Evolutionary conservation across 2,329 filamentous ascomycete species (phyloP), one percentile per base, ranked within the genome.

Genomic region (Fusarium pininemorale): DNA sequence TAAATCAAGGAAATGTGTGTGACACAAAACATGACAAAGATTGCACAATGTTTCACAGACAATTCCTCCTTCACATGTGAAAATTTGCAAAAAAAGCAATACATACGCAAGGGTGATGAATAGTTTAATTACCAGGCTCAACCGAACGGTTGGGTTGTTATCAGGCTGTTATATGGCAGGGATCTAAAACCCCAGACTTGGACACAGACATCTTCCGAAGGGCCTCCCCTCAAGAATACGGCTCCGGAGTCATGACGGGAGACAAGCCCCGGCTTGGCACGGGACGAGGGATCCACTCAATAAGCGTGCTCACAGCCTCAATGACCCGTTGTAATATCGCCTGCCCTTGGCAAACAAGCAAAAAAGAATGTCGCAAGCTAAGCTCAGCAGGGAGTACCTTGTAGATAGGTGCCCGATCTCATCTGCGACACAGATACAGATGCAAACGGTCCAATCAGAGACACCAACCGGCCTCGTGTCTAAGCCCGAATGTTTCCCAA

Each of bases 331-430:
- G 56, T 35, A 69, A 67, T 70, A 66, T 66, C 63, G 59, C 53
- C 65, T 66, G 32, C 7, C 11, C 20, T 41, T 63, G 47, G 60
- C 53, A 51, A 38, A 22, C 24, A 32, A 50, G 47, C 47, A 32
- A 37, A 57, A 30, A 30, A 38, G 22, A 28, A 13, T 39, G 65
- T 66, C 66, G 51, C 66, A 69, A 70, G 50, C 66, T 48, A 50
- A 20, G 28, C 42, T 57, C 13, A 32, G 54, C 64, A 69, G 61
- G 65, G 65, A 41, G 39, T 13, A 37, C 64, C 61, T 58, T 47
- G 70, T 66, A 72, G 72, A 70, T 76, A 65, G 73, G 70, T 78
- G 76, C 76, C 76, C 76, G 76, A 78, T 78, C 76, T 78, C 51
- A 61, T 59, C 56, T 74, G 72, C 45, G 63, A 76, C 67, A 63